These are phyloP conservation scores for Eruca vesicaria DNA, from an alignment of 441 rosid species.

Conservation along the genomic window DNA sequence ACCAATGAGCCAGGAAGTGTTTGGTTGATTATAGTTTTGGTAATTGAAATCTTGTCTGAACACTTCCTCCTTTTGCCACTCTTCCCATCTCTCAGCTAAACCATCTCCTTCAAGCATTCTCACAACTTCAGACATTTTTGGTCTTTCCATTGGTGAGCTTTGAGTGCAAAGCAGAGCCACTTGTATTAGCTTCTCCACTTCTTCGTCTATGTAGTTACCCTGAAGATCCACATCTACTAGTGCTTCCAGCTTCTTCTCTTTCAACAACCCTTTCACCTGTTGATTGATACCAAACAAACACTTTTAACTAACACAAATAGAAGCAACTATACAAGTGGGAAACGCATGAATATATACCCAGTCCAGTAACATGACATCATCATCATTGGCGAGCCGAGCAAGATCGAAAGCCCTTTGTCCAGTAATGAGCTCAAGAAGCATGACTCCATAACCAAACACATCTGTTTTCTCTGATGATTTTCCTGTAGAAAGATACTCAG, in stretches of 20 bases:
- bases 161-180: conserved; percentile 87
- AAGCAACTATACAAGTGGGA: neutral
- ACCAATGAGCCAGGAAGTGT: conserved; percentile 32
- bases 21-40: conserved; percentile 18
- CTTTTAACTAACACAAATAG: neutral
- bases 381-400: conserved; percentile 89
- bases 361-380: conserved; percentile 83
- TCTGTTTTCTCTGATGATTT: conserved; percentile 77
- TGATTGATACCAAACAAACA: neutral
- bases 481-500: conserved; percentile 79
- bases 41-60: conserved; percentile 59
- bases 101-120: conserved; percentile 95
- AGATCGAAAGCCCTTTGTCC: conserved; percentile 88
- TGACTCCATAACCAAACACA: conserved; percentile 82
- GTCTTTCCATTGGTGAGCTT: conserved; percentile 80
- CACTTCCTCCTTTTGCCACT: conserved; percentile 86
- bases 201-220: conserved; percentile 61
- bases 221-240: conserved; percentile 83
- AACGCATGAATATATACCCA: conserved; percentile 48
- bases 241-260: conserved; percentile 80
- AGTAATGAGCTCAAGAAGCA: conserved; percentile 88
- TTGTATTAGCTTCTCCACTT: conserved; percentile 88
- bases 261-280: conserved; percentile 81
- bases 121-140: conserved; percentile 93
- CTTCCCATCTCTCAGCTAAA: conserved; percentile 89